Conservation (phyloP, 495 filamentous ascomycete species). For the Achaetomiella virescens region DNA sequence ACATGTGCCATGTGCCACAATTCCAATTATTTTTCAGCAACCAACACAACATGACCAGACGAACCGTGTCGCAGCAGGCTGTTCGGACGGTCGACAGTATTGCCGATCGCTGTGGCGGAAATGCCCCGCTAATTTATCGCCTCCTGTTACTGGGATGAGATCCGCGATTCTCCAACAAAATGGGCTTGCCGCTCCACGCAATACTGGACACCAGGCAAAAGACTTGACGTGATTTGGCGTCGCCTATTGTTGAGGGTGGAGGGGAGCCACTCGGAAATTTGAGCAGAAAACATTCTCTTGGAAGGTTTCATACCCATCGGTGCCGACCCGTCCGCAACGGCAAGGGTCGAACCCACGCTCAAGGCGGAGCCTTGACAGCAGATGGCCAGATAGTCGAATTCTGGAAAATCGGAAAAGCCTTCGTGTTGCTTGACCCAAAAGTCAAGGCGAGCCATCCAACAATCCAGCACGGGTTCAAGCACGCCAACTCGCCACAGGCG, state of each 20-base stretch:
- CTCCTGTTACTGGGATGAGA: not conserved
- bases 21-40: not conserved
- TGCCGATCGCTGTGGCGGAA: not conserved
- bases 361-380: not conserved
- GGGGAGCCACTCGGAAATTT: slow-evolving; percentile 14
- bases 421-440: not conserved
- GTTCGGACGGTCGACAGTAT: not conserved
- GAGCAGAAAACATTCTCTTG: not conserved
- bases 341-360: not conserved
- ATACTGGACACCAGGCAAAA: not conserved
- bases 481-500: not conserved
- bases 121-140: slow-evolving; percentile 1
- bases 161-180: not conserved
- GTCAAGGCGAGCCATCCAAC: not conserved
- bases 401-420: not conserved
- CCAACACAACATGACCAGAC: not conserved
- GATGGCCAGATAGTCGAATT: not conserved
- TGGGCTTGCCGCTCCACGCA: not conserved
- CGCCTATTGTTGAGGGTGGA: slow-evolving; percentile 3
- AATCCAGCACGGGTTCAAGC: not conserved
- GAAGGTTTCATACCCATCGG: slow-evolving; percentile 6
- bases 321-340: not conserved
- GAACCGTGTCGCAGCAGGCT: not conserved
- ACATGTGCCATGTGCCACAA: not conserved
- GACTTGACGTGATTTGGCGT: not conserved